phyloP scores from a whole-genome alignment of 495 filamentous ascomycete species.

The Apodospora peruviana region DNA sequence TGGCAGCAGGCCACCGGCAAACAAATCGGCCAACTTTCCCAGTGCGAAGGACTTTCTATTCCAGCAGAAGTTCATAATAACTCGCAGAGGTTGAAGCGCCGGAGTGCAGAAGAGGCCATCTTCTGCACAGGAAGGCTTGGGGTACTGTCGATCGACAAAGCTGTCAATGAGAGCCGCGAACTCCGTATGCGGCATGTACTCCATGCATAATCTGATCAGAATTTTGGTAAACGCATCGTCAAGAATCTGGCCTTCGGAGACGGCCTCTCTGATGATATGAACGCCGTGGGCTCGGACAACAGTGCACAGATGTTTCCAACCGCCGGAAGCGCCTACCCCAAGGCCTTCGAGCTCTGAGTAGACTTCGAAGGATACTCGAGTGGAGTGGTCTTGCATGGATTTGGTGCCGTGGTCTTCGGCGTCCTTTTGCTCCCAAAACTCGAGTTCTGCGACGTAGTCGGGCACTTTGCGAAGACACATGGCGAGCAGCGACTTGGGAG shows the following conservation, averaged over 20 bases:
- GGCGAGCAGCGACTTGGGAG: constrained; percentile 51
- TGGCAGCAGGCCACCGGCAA: constrained; percentile 30
- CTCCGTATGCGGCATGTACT: constrained; percentile 32
- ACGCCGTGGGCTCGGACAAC: constrained; percentile 66
- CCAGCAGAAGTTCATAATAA: constrained; percentile 15
- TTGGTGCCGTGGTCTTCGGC: constrained; percentile 44
- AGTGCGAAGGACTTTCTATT: constrained; percentile 19
- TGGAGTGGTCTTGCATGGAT: constrained; percentile 29
- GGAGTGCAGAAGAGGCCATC: constrained; percentile 20
- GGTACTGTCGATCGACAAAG: constrained; percentile 28
- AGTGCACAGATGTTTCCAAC: constrained; percentile 61
- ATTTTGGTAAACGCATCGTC: constrained; percentile 31
- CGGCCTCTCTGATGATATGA: constrained; percentile 48
- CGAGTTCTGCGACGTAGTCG: constrained; percentile 56
- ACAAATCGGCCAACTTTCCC: constrained; percentile 28
- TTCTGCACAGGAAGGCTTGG: constrained; percentile 26
- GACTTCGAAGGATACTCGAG: constrained; percentile 43
- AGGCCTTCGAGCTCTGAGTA: constrained; percentile 63
- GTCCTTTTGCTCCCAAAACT: constrained; percentile 44
- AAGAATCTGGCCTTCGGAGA: constrained; percentile 38
- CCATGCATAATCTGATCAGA: constrained; percentile 38
- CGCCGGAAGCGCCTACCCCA: constrained; percentile 46
- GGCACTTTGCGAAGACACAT: constrained; percentile 61
- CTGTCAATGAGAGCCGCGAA: constrained; percentile 33
- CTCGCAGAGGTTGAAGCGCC: constrained; percentile 23